These are phyloP conservation scores for Alternaria sp. DNA, from an alignment of 2,329 filamentous ascomycete species.

Conservation along the genomic window DNA sequence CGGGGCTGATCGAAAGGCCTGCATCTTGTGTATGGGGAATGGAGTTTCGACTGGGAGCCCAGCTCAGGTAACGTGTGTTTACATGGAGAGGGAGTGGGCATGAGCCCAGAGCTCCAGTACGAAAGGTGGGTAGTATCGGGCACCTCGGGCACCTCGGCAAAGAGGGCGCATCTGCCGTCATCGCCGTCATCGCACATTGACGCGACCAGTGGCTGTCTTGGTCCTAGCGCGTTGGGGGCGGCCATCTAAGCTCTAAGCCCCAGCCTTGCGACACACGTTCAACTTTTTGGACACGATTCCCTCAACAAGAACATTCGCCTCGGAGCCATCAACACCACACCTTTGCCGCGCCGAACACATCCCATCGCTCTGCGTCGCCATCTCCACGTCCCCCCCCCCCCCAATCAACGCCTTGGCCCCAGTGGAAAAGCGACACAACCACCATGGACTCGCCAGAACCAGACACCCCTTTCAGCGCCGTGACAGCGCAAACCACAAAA, in stretches of 20 bases:
- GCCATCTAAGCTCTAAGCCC: constrained; percentile 35
- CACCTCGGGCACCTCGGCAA: constrained; percentile 42
- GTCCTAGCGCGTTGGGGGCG: constrained; percentile 13
- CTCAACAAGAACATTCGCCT: constrained; percentile 32
- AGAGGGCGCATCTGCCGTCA: constrained; percentile 10
- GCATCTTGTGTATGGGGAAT: constrained; percentile 47
- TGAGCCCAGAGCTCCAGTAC: constrained; percentile 12
- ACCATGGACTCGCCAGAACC: constrained; percentile 86
- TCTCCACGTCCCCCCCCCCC: background rate
- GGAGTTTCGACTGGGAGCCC: constrained; percentile 4
- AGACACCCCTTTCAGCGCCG: constrained; percentile 91
- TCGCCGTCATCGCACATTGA: constrained; percentile 9
- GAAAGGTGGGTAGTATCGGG: constrained; percentile 35
- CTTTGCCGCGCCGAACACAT: constrained; percentile 13
- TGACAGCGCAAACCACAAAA: constrained; percentile 83
- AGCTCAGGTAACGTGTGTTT: constrained; percentile 3
- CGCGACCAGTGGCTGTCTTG: constrained; percentile 3
- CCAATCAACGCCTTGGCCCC: background rate
- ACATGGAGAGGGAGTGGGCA: constrained; percentile 1
- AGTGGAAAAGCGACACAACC: constrained; percentile 14
- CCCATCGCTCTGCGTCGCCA: constrained; percentile 6
- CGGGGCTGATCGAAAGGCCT: constrained; percentile 66
- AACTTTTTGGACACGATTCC: constrained; percentile 42
- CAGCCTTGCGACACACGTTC: constrained; percentile 26
- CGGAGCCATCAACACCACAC: background rate